phyloP scores from a whole-genome alignment of 2,329 filamentous ascomycete genomes.

The Aspergillus viridinutans region DNA sequence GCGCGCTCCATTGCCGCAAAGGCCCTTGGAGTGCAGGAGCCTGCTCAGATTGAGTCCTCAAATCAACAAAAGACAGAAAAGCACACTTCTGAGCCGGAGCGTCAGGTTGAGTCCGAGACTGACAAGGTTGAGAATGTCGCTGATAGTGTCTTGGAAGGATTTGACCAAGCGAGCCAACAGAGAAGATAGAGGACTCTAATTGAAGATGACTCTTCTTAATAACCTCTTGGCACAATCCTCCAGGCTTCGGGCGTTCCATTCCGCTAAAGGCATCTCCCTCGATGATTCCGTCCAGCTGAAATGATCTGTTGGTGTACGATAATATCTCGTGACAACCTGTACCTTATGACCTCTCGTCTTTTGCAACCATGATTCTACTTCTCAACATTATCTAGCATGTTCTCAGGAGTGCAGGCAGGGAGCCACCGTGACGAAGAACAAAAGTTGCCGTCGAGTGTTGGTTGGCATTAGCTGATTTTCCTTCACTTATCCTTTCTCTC shows the following conservation, averaged over 20 bases:
- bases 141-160: constrained; percentile 47
- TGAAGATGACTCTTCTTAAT: background rate
- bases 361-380: background rate
- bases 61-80: constrained; percentile 18
- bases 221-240: background rate
- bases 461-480: background rate
- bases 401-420: background rate
- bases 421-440: background rate
- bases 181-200: constrained; percentile 20
- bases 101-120: constrained; percentile 9
- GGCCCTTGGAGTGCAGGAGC: constrained; percentile 25
- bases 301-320: background rate
- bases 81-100: constrained; percentile 24
- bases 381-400: background rate
- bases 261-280: background rate
- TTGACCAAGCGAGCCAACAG: constrained; percentile 40
- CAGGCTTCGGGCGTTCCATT: background rate
- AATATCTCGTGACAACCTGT: background rate
- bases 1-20: constrained; percentile 56
- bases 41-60: constrained; percentile 8
- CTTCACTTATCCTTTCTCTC: background rate
- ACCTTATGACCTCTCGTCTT: background rate
- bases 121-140: constrained; percentile 39
- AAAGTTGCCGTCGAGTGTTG: background rate
- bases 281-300: background rate